Evolutionary conservation across 108 stramenopile species (phyloP), one percentile per base, ranked within the genome.

Genomic region (Parietichytrium sp.): DNA sequence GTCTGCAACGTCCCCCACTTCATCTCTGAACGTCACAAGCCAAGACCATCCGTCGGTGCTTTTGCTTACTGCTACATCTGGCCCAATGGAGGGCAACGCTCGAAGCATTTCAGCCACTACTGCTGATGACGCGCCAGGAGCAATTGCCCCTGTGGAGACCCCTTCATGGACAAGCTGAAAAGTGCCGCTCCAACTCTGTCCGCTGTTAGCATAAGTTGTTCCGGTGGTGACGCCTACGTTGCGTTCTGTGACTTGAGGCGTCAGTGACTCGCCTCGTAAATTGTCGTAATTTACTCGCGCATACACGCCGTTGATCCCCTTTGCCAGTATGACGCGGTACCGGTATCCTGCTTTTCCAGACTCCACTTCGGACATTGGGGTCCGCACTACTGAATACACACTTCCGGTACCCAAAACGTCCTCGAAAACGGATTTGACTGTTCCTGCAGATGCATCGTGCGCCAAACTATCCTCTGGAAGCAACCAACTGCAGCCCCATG

Each of bases 401-500:
- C 38, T n/a, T 6, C 42, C 61, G 33, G 10, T 10, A 8, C 61
- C 61, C 23, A 72, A 42, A 47, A 42, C 61, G 20, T 27, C 45
- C 42, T 72, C 61, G 20, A 72, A 72, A 27, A 42, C 61, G 23
- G 6, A 16, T 72, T 45, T 38, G 23, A 72, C 13, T 10, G 61
- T 42, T 6, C n/a, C 16, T 38, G 6, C 33, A 25, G 23, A 2
- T 6, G 61, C 61, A 7, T 31, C 20, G 33, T 72, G 45, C 33
- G 33, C 0, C 6, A 72, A 42, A 6, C 20, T 7, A 16, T 33
- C 45, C 6, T 27, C 12, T 1, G 61, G 61, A 0, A 72, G 61
- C 23, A n/a, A 16, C 61, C 61, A 72, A 27, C 38, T 45, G 42
- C 61, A 72, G 42, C 61, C 61, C 61, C 61, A 72, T 15, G 20